Evolutionary conservation across 495 filamentous ascomycete genomes (phyloP), one percentile per base, ranked within the genome.

Genomic region (Xylaria cubensis): DNA sequence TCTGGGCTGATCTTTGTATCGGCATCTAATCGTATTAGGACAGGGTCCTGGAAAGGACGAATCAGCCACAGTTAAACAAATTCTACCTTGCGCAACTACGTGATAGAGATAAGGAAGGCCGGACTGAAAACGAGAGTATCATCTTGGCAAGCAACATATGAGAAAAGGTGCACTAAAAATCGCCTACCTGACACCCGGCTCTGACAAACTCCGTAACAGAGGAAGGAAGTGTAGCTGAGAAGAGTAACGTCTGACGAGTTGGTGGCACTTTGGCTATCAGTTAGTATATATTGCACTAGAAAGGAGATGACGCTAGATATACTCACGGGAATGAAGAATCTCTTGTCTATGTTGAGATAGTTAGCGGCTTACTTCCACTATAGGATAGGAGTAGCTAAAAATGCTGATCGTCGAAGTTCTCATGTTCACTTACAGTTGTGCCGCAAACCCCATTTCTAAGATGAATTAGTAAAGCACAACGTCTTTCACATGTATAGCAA

Each of bases 1-100:
- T 98, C 95, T 0, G 95, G 94, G 0, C 97, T 97, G 9, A 98
- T 91, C 78, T 99, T 99, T 75, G 92, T 94, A 77, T 99, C 96
- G 3, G 93, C 91, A 82, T 99, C 96, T 44, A 99, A 82, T 69
- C 96, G 89, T 69, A 99, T 89, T 1, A 72, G 98, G 85, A 72
- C 86, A 92, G 0, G 96, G 95, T 64, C 98, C 97, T 72, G 96
- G 92, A 50, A 98, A 81, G 9, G 19, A 46, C 4, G 32, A 48
- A 69, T 69, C 8, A 69, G 67, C 6, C 4, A 19, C 1, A 7
- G n/a, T 24, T 41, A 13, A 50, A 10, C 12, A 39, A 4, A 4
- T 44, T 21, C 2, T 32, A 13, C n/a, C 3, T 12, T 32, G 0
- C 13, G 6, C 21, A 46, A 59, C n/a, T 46, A 21, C 19, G 36